Conservation (phyloP, 129 eudicot species). For the Flaveria bidentis region DNA sequence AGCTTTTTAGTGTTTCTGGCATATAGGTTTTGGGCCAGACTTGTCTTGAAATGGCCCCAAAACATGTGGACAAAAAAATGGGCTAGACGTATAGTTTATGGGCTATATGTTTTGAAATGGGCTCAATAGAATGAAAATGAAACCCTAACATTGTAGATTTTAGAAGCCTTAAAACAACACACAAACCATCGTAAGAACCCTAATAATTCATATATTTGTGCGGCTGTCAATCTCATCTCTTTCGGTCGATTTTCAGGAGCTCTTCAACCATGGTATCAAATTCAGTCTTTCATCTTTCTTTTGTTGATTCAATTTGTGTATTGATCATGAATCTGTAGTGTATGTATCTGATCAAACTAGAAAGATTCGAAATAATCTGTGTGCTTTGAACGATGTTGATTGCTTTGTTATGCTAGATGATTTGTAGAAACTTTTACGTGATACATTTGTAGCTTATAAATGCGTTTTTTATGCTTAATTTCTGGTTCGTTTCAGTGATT, state of each 20-base stretch:
- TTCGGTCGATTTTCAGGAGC: slow-evolving; percentile 18
- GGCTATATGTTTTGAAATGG: background rate
- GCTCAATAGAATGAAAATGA: background rate
- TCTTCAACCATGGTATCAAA: slow-evolving; percentile 33
- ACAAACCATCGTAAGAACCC: slow-evolving; percentile 18
- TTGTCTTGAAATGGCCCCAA: background rate
- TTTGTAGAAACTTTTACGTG: no score
- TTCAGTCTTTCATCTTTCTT: background rate
- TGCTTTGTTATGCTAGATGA: background rate
- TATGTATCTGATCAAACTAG: background rate
- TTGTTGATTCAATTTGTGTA: background rate
- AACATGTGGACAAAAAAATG: background rate
- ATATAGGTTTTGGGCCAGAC: no score
- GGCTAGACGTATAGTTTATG: background rate
- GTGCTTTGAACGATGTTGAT: background rate
- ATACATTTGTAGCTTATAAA: background rate
- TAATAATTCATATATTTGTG: background rate
- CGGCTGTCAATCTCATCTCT: slow-evolving; percentile 29
- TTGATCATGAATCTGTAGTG: background rate
- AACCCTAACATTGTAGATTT: slow-evolving; percentile 10
- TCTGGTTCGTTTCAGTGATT: background rate
- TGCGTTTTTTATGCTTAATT: background rate
- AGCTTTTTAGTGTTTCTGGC: no score
- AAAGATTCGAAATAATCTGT: no score
- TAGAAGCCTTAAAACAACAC: slow-evolving; percentile 18